A percentile compares a stretch with the other conserved stretches of the same genome.
Conservation (phyloP, 768 basidiomycete species). For the Termitomyces sp. region DNA sequence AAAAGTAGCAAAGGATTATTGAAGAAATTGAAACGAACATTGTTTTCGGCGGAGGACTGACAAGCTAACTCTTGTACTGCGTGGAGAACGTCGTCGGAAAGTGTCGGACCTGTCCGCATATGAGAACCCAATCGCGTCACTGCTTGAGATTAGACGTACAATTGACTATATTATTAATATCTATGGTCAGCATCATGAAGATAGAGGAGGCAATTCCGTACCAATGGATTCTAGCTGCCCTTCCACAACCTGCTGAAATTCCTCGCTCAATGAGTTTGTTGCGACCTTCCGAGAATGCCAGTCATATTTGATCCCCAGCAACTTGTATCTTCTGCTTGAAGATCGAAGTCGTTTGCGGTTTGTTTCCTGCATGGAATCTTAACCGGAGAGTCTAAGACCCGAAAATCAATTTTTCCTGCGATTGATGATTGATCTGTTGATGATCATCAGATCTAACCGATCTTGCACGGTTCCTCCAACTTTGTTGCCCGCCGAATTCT, state of each 20-base stretch:
- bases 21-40: background rate
- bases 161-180: background rate
- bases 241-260: background rate
- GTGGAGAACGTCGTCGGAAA: background rate
- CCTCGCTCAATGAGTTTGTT: background rate
- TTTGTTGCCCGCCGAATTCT: too few relatives aligned
- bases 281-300: background rate
- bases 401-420: too few relatives aligned
- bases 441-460: too few relatives aligned
- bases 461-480: too few relatives aligned
- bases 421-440: too few relatives aligned
- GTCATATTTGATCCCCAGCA: background rate
- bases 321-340: background rate
- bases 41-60: background rate
- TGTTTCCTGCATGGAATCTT: too few relatives aligned
- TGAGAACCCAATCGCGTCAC: background rate
- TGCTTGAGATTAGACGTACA: background rate
- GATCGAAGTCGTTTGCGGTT: too few relatives aligned
- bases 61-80: background rate
- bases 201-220: background rate
- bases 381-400: too few relatives aligned
- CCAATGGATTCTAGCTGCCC: background rate
- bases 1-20: background rate
- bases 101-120: background rate
- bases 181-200: background rate